These are phyloP conservation scores for Inga leiocalycina DNA, from an alignment of 306 rosid genomes.

Conservation along the genomic window DNA sequence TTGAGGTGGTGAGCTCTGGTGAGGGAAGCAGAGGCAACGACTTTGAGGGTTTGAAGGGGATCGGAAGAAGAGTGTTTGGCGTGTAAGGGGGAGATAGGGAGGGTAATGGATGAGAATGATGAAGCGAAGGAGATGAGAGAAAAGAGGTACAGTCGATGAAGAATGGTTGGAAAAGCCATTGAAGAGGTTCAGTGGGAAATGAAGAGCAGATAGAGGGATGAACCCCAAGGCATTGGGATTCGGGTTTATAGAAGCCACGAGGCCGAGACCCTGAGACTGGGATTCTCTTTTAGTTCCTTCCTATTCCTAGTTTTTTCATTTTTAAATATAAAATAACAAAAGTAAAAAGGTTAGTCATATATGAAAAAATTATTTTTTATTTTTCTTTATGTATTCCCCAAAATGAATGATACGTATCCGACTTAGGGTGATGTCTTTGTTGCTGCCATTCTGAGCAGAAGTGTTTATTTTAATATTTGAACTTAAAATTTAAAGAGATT, in stretches of 20 bases:
- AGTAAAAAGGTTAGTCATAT: no score
- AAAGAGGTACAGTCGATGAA: conserved; percentile 36
- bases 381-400: no score
- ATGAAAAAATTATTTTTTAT: no score
- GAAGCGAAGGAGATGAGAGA: conserved; percentile 35
- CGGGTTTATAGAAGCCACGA: background rate
- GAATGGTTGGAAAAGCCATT: conserved; percentile 35
- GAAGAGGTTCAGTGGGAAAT: background rate
- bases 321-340: no score
- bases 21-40: conserved; percentile 58
- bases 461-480: no score
- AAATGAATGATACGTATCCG: no score
- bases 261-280: background rate
- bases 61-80: conserved; percentile 46
- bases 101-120: conserved; percentile 43
- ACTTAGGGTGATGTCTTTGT: no score
- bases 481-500: no score
- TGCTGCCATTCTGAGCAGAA: no score
- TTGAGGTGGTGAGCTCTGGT: conserved; percentile 79
- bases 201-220: background rate
- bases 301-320: no score
- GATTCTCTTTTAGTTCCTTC: no score
- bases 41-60: conserved; percentile 50
- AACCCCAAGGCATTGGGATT: background rate
- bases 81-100: conserved; percentile 51